These are phyloP conservation scores for Nicotiana rustica DNA, from an alignment of 305 asterid genomes.

Conservation along the genomic window DNA sequence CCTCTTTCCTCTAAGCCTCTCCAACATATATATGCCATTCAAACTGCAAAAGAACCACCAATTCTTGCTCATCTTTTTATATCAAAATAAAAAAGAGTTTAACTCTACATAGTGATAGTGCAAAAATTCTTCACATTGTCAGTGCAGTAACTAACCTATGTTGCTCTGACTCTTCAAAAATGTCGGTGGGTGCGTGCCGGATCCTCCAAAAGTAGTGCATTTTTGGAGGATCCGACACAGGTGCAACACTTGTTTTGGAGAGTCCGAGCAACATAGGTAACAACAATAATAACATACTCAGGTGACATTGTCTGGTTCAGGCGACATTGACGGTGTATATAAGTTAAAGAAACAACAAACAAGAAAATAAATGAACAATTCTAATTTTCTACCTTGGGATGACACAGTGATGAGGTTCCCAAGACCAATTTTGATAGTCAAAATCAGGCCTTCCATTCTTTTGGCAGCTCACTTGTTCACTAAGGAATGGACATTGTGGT, in stretches of 20 bases:
- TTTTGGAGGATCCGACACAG: too few relatives aligned
- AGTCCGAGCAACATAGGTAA: too few relatives aligned
- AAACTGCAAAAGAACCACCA: constrained; percentile 14
- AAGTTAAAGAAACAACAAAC: background rate
- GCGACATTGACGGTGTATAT: too few relatives aligned
- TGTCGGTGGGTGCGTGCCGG: too few relatives aligned
- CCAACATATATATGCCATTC: constrained; percentile 40
- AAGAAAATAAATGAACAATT: constrained; percentile 6
- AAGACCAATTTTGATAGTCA: constrained; percentile 41
- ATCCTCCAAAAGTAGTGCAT: too few relatives aligned
- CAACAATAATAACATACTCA: too few relatives aligned
- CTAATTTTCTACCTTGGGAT: constrained; percentile 37
- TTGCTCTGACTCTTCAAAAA: too few relatives aligned
- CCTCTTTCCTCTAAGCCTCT: constrained; percentile 41
- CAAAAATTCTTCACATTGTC: background rate
- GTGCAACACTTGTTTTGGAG: too few relatives aligned
- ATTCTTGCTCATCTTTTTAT: background rate
- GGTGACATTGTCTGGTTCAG: too few relatives aligned
- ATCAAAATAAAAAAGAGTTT: background rate
- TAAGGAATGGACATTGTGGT: constrained; percentile 40
- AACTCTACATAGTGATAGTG: background rate
- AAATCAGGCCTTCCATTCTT: constrained; percentile 42
- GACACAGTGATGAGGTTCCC: constrained; percentile 41
- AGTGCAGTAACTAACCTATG: too few relatives aligned
- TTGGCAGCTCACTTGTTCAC: constrained; percentile 42